Conservation (phyloP, 148 eudicot species). For the Chenopodium quinoa region DNA sequence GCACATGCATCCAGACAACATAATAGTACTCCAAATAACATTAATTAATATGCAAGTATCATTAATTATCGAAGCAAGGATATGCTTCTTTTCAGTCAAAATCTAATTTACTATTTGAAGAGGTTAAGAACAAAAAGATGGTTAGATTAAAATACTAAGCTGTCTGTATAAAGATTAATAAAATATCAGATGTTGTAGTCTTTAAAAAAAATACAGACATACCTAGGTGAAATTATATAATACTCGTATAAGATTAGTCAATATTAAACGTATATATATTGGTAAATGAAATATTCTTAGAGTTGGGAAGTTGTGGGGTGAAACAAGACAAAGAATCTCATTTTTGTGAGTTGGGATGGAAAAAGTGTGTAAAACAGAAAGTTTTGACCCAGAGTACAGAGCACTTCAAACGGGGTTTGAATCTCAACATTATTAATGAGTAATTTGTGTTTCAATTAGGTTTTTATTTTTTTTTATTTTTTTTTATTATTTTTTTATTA, state of each 20-base stretch:
- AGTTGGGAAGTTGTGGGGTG: conserved; percentile 14
- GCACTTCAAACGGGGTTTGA: not conserved
- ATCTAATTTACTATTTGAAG: not conserved
- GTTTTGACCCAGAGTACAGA: conserved; percentile 18
- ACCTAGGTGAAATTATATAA: not conserved
- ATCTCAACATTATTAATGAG: not conserved
- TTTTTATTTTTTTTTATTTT: too few relatives aligned
- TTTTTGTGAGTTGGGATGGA: conserved; percentile 20
- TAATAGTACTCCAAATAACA: not conserved
- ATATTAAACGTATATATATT: too few relatives aligned
- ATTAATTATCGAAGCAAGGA: not conserved
- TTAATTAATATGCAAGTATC: not conserved
- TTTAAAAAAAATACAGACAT: conserved; percentile 11
- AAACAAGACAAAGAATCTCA: conserved; percentile 15
- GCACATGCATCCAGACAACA: not conserved
- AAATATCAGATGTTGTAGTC: not conserved
- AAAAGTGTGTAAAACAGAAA: conserved; percentile 13
- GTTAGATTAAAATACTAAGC: conserved; percentile 11
- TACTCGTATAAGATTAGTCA: not conserved
- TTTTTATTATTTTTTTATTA: too few relatives aligned
- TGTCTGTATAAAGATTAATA: not conserved
- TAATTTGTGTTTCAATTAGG: not conserved
- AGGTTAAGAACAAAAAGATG: not conserved
- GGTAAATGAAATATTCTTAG: not conserved
- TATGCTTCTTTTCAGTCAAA: not conserved